Evolutionary conservation across 306 rosid genomes (phyloP).

Genomic region (Acacia acuminata): DNA sequence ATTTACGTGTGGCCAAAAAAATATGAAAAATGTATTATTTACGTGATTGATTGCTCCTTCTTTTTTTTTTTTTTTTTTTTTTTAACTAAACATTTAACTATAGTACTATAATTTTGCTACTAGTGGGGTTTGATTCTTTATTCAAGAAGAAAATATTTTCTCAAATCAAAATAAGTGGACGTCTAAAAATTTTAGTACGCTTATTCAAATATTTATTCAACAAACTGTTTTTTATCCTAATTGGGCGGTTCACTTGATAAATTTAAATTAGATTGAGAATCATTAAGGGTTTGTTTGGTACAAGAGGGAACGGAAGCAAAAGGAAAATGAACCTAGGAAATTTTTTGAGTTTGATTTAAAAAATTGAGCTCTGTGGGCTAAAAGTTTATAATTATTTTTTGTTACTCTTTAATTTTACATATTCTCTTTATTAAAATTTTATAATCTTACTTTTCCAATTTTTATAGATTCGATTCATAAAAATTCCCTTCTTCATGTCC

Average conservation of each 20-base stretch:
- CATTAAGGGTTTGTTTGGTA: too few relatives aligned
- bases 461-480: too few relatives aligned
- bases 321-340: too few relatives aligned
- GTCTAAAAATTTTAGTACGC: background rate
- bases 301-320: too few relatives aligned
- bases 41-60: background rate
- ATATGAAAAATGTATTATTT: too few relatives aligned
- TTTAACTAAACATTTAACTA: background rate
- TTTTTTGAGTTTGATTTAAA: too few relatives aligned
- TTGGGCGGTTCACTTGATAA: background rate
- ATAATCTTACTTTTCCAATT: too few relatives aligned
- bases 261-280: background rate
- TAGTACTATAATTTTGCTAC: background rate
- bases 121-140: background rate
- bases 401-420: too few relatives aligned
- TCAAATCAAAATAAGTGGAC: background rate
- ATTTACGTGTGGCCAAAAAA: background rate
- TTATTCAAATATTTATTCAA: background rate
- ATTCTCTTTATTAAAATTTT: too few relatives aligned
- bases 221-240: background rate
- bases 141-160: background rate
- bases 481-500: too few relatives aligned
- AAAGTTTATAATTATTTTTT: too few relatives aligned
- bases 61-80: background rate
- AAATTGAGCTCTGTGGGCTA: too few relatives aligned